A percentile compares a stretch with the other conserved stretches of the same genome.
phyloP scores from a whole-genome alignment of 768 basidiomycete species.

The Mycena olivaceomarginata region DNA sequence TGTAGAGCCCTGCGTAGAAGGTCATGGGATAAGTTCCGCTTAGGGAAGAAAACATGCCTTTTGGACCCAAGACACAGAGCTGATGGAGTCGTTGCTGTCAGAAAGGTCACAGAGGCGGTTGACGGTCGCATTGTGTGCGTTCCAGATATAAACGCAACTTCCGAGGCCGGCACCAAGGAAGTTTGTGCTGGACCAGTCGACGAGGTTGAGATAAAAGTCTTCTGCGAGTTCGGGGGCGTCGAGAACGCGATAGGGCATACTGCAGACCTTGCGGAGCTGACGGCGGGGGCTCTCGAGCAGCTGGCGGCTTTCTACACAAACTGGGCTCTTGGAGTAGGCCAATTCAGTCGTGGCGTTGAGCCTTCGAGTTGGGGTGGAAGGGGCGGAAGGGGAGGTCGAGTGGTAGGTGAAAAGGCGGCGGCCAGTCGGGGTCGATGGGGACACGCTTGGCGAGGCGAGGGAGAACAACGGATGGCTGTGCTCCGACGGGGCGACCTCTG shows the following conservation, averaged over 20 bases:
- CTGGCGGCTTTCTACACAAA: conserved; percentile 87
- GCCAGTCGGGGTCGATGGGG: conserved; percentile 71
- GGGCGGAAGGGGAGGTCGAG: conserved; percentile 74
- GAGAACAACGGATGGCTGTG: conserved; percentile 81
- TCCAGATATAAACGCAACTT: conserved; percentile 97
- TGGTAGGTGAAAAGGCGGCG: conserved; percentile 83
- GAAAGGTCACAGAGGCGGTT: conserved; percentile 94
- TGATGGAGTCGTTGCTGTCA: conserved; percentile 82
- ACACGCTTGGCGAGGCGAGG: conserved; percentile 61
- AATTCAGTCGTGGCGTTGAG: conserved; percentile 93
- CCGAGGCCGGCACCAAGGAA: conserved; percentile 95
- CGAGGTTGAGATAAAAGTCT: conserved; percentile 98
- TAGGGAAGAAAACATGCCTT: conserved; percentile 55
- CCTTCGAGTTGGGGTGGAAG: conserved; percentile 67
- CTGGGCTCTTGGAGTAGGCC: conserved; percentile 93
- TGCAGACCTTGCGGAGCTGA: conserved; percentile 88
- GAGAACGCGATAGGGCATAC: conserved; percentile 97
- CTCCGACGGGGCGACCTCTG: conserved; percentile 85
- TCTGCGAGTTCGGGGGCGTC: conserved; percentile 98
- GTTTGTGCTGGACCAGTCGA: conserved; percentile 98
- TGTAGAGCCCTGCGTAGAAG: conserved; percentile 79
- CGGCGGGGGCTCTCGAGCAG: conserved; percentile 91
- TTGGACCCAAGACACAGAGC: conserved; percentile 96
- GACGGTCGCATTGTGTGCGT: conserved; percentile 94
- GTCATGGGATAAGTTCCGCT: conserved; percentile 10